These are phyloP conservation scores for Aethionema arabicum DNA, from an alignment of 345 rosid species.

Conservation along the genomic window DNA sequence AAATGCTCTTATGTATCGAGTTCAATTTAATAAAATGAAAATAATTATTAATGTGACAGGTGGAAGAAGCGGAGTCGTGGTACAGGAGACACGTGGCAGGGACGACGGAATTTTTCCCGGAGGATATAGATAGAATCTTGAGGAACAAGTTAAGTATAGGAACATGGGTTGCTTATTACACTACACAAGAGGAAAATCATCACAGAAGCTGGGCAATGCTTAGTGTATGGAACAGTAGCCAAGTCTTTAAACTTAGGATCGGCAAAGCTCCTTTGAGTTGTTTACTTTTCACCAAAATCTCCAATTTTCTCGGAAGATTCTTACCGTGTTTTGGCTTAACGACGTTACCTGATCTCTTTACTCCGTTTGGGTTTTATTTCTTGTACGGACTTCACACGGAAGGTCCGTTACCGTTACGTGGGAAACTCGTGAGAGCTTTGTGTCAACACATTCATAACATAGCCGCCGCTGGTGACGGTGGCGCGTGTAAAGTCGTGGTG, in stretches of 20 bases:
- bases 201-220: conserved; percentile 66
- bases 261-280: conserved; percentile 61
- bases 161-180: conserved; percentile 70
- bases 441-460: conserved; percentile 63
- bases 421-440: conserved; percentile 50
- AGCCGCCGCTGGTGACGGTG: conserved; percentile 45
- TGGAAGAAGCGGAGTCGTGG: conserved; percentile 53
- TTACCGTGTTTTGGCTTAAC: conserved; percentile 54
- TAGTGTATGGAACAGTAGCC: conserved; percentile 81
- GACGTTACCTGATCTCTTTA: conserved; percentile 53
- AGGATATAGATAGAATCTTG: conserved; percentile 56
- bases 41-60: conserved; percentile 15
- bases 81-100: conserved; percentile 50
- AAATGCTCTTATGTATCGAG: too few species aligned
- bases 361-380: conserved; percentile 76
- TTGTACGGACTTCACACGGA: conserved; percentile 65
- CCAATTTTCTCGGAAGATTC: conserved; percentile 43
- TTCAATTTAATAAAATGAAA: not conserved
- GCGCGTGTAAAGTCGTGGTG: conserved; percentile 56
- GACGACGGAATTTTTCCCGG: conserved; percentile 64
- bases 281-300: conserved; percentile 47
- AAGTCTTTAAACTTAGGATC: conserved; percentile 60
- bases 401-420: conserved; percentile 49
- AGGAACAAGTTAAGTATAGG: conserved; percentile 67
- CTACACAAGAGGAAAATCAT: conserved; percentile 20